Conservation (phyloP, 108 stramenopile genomes). For the Craspedostauros australis region DNA sequence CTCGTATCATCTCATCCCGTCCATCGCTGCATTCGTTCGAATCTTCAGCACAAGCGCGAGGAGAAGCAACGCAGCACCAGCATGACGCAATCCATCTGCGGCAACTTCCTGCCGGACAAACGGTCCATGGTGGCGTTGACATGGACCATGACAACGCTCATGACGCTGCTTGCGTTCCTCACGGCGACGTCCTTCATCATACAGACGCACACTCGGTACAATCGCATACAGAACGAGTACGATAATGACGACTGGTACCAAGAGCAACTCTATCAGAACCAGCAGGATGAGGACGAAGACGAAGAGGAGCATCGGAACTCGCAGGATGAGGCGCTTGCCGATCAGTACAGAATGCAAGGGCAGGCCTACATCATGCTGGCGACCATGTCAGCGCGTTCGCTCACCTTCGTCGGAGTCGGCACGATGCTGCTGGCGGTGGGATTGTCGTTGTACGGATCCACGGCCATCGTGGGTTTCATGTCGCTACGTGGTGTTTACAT, state of each 20-base stretch:
- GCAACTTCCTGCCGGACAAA: slow-evolving; percentile 52
- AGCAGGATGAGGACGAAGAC: slow-evolving; percentile 28
- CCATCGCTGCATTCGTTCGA: too few species aligned
- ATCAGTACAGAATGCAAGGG: slow-evolving; percentile 26
- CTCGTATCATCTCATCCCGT: too few species aligned
- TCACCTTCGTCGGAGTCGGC: slow-evolving; percentile 70
- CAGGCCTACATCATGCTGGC: slow-evolving; percentile 39
- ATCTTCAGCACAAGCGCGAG: background rate
- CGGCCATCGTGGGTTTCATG: slow-evolving; percentile 78
- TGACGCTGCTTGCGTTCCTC: slow-evolving; percentile 61
- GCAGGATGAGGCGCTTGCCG: slow-evolving; percentile 21
- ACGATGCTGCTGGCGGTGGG: slow-evolving; percentile 57
- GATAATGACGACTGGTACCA: slow-evolving; percentile 37
- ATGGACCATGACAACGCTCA: slow-evolving; percentile 66
- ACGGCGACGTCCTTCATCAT: slow-evolving; percentile 41
- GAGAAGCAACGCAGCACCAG: too few species aligned
- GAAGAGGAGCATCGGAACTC: slow-evolving; percentile 26
- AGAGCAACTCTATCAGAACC: slow-evolving; percentile 22
- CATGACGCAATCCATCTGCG: slow-evolving; percentile 58
- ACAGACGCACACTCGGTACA: slow-evolving; percentile 64
- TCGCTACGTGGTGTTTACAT: slow-evolving; percentile 75
- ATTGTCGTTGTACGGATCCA: slow-evolving; percentile 62
- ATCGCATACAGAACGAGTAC: slow-evolving; percentile 43
- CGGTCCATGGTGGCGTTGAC: slow-evolving; percentile 71
- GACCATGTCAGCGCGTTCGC: slow-evolving; percentile 38